phyloP scores from a whole-genome alignment of 1,284 basidiomycete genomes.

The Cryptococcus sp. region DNA sequence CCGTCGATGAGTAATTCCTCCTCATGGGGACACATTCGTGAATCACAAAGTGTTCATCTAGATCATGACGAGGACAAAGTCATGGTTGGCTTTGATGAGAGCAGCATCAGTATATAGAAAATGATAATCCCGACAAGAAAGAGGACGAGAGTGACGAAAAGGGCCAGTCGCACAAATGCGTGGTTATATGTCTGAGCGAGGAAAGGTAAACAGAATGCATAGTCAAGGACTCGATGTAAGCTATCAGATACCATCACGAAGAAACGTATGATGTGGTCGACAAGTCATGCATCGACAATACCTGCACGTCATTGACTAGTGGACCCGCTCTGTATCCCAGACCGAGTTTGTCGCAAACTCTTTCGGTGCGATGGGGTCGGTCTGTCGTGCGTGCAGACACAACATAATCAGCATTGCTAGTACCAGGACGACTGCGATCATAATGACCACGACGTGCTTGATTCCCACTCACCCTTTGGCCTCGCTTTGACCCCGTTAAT shows the following conservation, averaged over 20 bases:
- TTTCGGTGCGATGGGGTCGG: slow-evolving; percentile 69
- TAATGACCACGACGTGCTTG: background rate
- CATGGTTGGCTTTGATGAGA: background rate
- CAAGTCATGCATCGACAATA: no score
- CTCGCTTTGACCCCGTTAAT: slow-evolving; percentile 82
- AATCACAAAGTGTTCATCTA: no score
- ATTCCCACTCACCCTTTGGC: slow-evolving; percentile 68
- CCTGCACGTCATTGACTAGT: slow-evolving; percentile 9
- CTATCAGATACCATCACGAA: no score
- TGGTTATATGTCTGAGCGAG: no score
- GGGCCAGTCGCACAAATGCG: no score
- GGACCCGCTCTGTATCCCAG: slow-evolving; percentile 68
- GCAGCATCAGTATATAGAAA: background rate
- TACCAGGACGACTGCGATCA: background rate
- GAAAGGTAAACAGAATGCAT: no score
- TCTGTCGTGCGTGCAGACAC: slow-evolving; percentile 54
- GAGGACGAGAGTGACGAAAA: no score
- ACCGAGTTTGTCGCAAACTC: slow-evolving; percentile 74
- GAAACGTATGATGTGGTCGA: background rate
- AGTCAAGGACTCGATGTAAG: no score
- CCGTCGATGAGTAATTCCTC: no score
- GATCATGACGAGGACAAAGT: no score
- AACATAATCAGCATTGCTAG: background rate
- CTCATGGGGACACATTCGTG: no score
- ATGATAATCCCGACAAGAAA: background rate